A percentile compares a stretch with the other conserved stretches of the same genome.
These are phyloP conservation scores for Verticillium albo-atrum DNA, from an alignment of 2,329 filamentous ascomycete species.

Conservation along the genomic window DNA sequence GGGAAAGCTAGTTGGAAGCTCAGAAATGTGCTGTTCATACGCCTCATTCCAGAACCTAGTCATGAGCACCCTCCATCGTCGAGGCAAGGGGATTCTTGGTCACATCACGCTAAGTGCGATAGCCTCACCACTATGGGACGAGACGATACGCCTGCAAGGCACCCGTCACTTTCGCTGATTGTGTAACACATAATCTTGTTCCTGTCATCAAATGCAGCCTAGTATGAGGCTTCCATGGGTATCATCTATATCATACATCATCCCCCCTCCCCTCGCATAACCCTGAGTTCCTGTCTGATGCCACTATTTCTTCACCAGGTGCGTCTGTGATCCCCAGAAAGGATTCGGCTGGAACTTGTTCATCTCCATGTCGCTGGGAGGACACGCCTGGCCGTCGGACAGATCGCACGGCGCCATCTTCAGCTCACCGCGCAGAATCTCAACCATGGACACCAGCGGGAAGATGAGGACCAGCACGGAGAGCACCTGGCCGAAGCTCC, in stretches of 20 bases:
- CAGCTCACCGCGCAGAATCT: conserved; percentile 51
- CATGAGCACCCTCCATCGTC: neutral
- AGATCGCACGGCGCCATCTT: conserved; percentile 20
- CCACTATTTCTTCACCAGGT: conserved; percentile 26
- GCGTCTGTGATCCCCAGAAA: conserved; percentile 31
- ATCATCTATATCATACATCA: neutral
- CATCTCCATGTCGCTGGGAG: conserved; percentile 3
- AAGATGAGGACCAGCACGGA: conserved; percentile 55
- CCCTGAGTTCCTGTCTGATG: neutral
- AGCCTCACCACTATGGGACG: neutral
- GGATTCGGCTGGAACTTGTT: conserved; percentile 39
- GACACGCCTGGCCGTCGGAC: neutral
- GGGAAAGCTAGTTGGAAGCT: neutral
- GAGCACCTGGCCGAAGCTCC: conserved; percentile 61
- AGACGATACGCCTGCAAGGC: neutral
- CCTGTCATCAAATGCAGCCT: neutral
- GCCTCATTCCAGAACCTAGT: neutral
- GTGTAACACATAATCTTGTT: too few relatives aligned
- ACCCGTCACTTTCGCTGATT: neutral
- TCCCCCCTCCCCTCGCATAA: neutral
- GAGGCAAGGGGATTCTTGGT: neutral
- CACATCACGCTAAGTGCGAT: neutral
- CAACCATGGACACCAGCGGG: conserved; percentile 54
- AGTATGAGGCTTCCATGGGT: neutral
- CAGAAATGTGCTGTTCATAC: neutral